Percentiles rank a stretch among this genome's conserved stretches.
phyloP scores from a whole-genome alignment of 106 monocot genomes.

The Xerophyta viscosa region DNA sequence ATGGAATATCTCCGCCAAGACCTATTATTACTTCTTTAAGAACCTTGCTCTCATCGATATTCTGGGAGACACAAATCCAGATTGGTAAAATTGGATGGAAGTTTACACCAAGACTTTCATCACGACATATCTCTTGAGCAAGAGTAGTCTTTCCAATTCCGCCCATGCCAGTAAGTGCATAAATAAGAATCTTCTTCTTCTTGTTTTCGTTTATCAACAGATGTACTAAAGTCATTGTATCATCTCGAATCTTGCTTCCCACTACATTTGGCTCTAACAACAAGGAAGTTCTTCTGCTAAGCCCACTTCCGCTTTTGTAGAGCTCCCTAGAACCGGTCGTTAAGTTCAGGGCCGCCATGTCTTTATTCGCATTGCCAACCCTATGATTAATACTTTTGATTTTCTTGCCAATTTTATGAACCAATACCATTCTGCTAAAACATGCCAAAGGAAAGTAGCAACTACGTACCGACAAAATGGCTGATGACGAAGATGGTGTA shows the following conservation, averaged over 20 bases:
- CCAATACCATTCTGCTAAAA: neutral
- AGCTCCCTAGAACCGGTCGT: neutral
- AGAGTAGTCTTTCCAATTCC: slow-evolving; percentile 49
- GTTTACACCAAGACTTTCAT: neutral
- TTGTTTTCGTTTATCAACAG: slow-evolving; percentile 2
- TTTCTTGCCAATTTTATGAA: slow-evolving; percentile 1
- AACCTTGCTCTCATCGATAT: slow-evolving; percentile 12
- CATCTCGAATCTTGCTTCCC: slow-evolving; percentile 21
- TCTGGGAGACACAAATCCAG: slow-evolving; percentile 17
- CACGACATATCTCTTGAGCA: slow-evolving; percentile 19
- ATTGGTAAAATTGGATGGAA: slow-evolving; percentile 6
- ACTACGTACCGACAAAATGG: no score
- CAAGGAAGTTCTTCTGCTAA: slow-evolving; percentile 3
- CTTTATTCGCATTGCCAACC: slow-evolving; percentile 1
- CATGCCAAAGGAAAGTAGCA: neutral
- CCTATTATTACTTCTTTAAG: slow-evolving; percentile 17
- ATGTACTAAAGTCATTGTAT: slow-evolving; percentile 13
- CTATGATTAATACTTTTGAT: slow-evolving; percentile 3
- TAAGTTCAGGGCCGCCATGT: slow-evolving; percentile 7
- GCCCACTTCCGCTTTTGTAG: neutral
- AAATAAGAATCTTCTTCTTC: slow-evolving; percentile 1
- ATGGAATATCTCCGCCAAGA: slow-evolving; percentile 5
- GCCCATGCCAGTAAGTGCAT: slow-evolving; percentile 25
- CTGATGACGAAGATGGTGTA: no score
- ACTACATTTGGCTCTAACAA: slow-evolving; percentile 10